phyloP scores from a whole-genome alignment of 73 alveolate genomes.

The Symbiodinium pilosum region DNA sequence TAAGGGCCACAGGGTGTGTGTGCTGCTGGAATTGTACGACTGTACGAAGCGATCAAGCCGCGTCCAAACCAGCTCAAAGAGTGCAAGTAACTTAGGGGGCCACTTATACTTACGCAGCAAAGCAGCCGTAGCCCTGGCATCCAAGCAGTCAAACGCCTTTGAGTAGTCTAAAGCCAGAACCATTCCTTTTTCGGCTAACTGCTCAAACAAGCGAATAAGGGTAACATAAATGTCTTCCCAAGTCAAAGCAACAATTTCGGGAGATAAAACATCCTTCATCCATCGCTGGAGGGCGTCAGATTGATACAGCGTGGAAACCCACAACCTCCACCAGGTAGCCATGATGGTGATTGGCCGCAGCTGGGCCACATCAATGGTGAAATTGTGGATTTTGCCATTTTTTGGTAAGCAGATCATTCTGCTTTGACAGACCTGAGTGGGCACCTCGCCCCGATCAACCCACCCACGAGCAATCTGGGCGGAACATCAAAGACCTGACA shows the following conservation, averaged over 20 bases:
- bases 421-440: background rate
- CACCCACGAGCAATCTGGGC: background rate
- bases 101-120: background rate
- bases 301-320: background rate
- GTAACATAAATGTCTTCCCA: background rate
- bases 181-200: background rate
- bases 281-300: background rate
- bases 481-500: background rate
- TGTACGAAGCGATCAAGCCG: background rate
- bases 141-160: constrained; percentile 13
- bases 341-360: background rate
- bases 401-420: constrained; percentile 10
- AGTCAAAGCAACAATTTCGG: background rate
- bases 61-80: background rate
- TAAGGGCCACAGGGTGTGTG: background rate
- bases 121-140: background rate
- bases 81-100: background rate
- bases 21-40: constrained; percentile 33
- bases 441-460: background rate
- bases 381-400: background rate
- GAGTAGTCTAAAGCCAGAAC: background rate
- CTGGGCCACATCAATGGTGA: background rate
- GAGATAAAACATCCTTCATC: background rate
- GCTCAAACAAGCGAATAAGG: background rate
- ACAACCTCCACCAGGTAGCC: background rate